Evolutionary conservation across 2,329 filamentous ascomycete genomes (phyloP).

Genomic region (Nemania sp.): DNA sequence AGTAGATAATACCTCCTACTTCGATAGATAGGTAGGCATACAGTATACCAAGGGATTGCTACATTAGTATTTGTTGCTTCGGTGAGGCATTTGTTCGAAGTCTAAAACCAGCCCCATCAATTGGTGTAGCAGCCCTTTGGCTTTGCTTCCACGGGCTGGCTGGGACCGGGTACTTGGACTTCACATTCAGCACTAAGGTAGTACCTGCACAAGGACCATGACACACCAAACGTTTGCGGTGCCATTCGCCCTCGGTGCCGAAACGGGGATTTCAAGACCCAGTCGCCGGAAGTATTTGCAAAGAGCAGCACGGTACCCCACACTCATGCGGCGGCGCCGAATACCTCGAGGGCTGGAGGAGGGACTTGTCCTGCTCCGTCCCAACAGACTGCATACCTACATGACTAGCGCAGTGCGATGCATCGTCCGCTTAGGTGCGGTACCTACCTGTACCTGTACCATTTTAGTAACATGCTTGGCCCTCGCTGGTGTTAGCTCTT

Average conservation of each 20-base stretch:
- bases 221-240: slow-evolving; percentile 14
- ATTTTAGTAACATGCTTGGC: background rate
- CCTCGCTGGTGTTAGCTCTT: background rate
- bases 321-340: background rate
- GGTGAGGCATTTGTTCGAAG: slow-evolving; percentile 29
- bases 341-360: background rate
- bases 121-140: slow-evolving; percentile 9
- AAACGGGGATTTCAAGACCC: slow-evolving; percentile 10
- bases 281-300: slow-evolving; percentile 17
- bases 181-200: background rate
- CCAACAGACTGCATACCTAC: slow-evolving; percentile 1
- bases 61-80: slow-evolving; percentile 1
- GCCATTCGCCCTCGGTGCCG: slow-evolving; percentile 22
- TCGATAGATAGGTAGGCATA: background rate
- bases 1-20: too few species aligned
- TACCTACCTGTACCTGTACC: background rate
- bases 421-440: slow-evolving; percentile 9
- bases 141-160: background rate
- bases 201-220: slow-evolving; percentile 7
- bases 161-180: background rate
- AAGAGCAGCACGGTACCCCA: slow-evolving; percentile 4
- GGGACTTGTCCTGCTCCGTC: slow-evolving; percentile 7
- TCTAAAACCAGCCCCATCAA: slow-evolving; percentile 14
- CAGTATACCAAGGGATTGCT: background rate
- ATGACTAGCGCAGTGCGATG: slow-evolving; percentile 9